Evolutionary conservation across 306 rosid genomes (phyloP).

Genomic region (Corylus americana): DNA sequence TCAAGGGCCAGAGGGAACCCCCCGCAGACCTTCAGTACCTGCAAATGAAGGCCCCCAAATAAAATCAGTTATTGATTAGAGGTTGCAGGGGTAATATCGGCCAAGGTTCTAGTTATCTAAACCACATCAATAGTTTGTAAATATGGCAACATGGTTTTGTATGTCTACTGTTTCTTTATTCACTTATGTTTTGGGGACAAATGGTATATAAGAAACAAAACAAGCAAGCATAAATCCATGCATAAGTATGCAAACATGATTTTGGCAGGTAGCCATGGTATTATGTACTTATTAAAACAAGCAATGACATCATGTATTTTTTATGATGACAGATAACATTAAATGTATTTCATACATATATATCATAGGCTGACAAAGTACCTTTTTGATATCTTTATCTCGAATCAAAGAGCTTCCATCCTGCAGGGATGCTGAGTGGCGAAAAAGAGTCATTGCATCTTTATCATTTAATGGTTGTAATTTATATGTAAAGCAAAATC

Average conservation of each 20-base stretch:
- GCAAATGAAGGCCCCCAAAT: slow-evolving; percentile 5
- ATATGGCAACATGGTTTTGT: background rate
- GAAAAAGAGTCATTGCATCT: slow-evolving; percentile 53
- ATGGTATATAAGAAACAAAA: background rate
- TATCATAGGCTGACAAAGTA: slow-evolving; percentile 5
- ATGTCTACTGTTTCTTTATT: background rate
- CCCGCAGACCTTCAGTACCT: slow-evolving; percentile 31
- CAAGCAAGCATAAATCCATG: background rate
- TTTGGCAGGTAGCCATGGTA: background rate
- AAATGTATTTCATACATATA: background rate
- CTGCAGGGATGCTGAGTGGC: slow-evolving; percentile 35
- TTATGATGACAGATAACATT: background rate
- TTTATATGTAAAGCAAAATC: slow-evolving; percentile 17
- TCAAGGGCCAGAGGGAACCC: slow-evolving; percentile 35
- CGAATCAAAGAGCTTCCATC: slow-evolving; percentile 24
- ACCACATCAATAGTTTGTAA: background rate
- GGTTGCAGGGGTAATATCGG: background rate
- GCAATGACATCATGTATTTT: background rate
- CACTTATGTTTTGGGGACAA: background rate
- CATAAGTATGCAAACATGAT: background rate
- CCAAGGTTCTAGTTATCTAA: background rate
- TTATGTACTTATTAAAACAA: background rate
- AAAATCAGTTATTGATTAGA: background rate
- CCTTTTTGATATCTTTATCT: slow-evolving; percentile 39
- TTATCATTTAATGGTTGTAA: slow-evolving; percentile 39